Evolutionary conservation across 2,329 filamentous ascomycete genomes (phyloP), one percentile per base, ranked within the genome.

Genomic region (Botryosphaeria dothidea): DNA sequence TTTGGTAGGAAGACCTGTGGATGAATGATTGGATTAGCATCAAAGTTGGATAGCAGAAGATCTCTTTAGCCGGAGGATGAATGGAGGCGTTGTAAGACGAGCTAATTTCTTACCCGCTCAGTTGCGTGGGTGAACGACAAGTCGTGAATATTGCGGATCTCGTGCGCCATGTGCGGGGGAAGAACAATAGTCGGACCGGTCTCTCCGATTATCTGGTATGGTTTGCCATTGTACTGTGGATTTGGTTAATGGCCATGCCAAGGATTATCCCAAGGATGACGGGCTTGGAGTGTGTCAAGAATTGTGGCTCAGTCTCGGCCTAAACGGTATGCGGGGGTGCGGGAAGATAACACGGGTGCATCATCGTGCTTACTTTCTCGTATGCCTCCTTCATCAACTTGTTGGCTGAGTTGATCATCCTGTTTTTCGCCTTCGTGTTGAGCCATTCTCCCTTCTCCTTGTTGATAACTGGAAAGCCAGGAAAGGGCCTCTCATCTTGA

Each of bases 111-210:
- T 60, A 60, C 56, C n/a, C 56, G 38, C 38, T 60, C 56, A 15
- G 27, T 8, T 9, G 41, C 41, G 17, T n/a, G 56, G 9, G 17
- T 34, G 38, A 60, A 60, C 2, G 56, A 60, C 11, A 60, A n/a
- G n/a, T 27, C n/a, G 19, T 49, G n/a, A 9, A 38, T 45, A 41
- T 62, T 62, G 31, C 58, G 58, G 29, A 62, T 62, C 29, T 62
- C 58, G 11, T 62, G 29, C 58, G 45, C 45, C 43, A 62, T 25
- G 5, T 45, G 19, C 23, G 43, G 43, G 29, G 58, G 21, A 1
- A 62, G 21, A 2, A 62, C 19, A 11, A 62, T 51, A 1, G 15
- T 62, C 31, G 43, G 45, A 5, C 58, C 58, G 2, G 21, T 41
- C 11, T 51, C 58, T 8, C 7, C 17, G 6, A 62, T 25, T 15